These are phyloP conservation scores for Barnettozyma pratensis DNA, from an alignment of 805 yeast species.

Conservation along the genomic window DNA sequence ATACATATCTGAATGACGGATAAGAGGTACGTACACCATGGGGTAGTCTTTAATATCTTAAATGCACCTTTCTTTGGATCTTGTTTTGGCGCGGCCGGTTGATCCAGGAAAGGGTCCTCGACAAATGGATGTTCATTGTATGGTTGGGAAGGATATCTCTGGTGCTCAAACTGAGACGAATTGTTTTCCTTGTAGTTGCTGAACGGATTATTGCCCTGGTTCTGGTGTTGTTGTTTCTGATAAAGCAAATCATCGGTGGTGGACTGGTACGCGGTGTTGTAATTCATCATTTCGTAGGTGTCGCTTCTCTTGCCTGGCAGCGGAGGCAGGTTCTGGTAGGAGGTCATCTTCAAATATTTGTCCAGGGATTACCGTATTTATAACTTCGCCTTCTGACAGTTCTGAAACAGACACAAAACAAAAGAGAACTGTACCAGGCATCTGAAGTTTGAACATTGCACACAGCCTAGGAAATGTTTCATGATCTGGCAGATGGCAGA, in stretches of 20 bases:
- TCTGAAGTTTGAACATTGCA: too few species aligned
- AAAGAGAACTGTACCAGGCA: too few species aligned
- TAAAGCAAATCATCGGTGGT: neutral
- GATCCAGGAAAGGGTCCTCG: slow-evolving; percentile 2
- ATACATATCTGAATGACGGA: slow-evolving; percentile 46
- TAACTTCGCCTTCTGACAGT: too few species aligned
- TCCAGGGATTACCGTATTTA: too few species aligned
- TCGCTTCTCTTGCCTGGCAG: neutral
- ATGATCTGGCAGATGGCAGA: too few species aligned
- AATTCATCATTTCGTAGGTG: neutral
- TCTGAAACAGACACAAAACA: too few species aligned
- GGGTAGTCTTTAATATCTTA: slow-evolving; percentile 1
- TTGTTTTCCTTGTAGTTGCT: neutral
- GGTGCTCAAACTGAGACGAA: neutral
- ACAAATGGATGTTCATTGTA: neutral
- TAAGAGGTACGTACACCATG: slow-evolving; percentile 13
- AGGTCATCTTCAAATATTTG: neutral
- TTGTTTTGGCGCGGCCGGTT: neutral
- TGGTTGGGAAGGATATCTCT: neutral
- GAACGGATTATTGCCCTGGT: neutral
- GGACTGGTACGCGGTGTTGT: neutral
- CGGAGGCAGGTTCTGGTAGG: neutral
- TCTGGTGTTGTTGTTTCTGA: neutral
- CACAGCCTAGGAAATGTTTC: too few species aligned
- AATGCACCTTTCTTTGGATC: neutral